phyloP scores from a whole-genome alignment of 441 rosid genomes.

The Macaranga tanarius region DNA sequence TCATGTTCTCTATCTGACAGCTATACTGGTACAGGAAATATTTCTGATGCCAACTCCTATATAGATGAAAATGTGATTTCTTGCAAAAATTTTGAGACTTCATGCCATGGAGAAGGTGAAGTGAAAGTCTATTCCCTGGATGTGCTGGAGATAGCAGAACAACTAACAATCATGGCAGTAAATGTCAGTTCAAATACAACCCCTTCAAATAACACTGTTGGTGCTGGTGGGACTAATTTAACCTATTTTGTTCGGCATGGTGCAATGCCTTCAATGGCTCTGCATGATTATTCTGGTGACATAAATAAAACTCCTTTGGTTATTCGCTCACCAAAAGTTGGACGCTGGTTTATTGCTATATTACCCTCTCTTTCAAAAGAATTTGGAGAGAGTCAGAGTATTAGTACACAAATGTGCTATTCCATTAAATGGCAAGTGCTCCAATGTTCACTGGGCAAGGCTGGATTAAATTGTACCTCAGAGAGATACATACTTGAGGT shows the following conservation, averaged over 20 bases:
- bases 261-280: conserved; percentile 60
- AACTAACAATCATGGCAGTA: conserved; percentile 43
- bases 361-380: conserved; percentile 42
- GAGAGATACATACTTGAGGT: conserved; percentile 80
- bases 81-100: conserved; percentile 47
- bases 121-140: conserved; percentile 65
- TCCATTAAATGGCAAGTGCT: conserved; percentile 57
- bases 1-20: conserved; percentile 54
- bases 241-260: conserved; percentile 77
- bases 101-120: conserved; percentile 58
- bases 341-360: conserved; percentile 76
- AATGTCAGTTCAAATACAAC: conserved; percentile 40
- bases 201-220: conserved; percentile 29
- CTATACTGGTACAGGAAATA: conserved; percentile 30
- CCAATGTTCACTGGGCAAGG: conserved; percentile 72
- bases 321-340: conserved; percentile 64
- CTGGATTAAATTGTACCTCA: conserved; percentile 70
- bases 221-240: conserved; percentile 39
- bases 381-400: conserved; percentile 35
- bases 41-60: conserved; percentile 21
- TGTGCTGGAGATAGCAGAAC: conserved; percentile 58
- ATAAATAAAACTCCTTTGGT: conserved; percentile 54
- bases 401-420: conserved; percentile 55
- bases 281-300: conserved; percentile 74
- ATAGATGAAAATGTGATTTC: conserved; percentile 45